Base-by-base conservation (phyloP, 2,329 filamentous ascomycete species). In the Sclerotinia subarctica region DNA sequence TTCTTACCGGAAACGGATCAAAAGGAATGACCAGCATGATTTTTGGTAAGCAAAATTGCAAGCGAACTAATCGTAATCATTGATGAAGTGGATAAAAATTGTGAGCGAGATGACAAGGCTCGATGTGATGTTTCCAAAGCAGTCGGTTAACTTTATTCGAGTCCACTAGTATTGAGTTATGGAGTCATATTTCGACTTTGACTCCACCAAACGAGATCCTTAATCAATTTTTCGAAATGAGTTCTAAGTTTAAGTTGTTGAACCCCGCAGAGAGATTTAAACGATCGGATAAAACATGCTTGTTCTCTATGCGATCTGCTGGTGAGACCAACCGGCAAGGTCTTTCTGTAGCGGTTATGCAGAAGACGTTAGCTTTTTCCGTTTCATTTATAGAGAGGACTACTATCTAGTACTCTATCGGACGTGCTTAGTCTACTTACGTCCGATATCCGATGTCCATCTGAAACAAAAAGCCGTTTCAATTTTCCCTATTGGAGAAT, bases 141-240 rank as follows among this genome's bases (percentile, higher is more conserved):
- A 62, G 29, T 38, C 46, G 59, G 7, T 51, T 51, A 51, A 38
- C 59, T 51, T 51, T 38, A 62, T 62, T 62, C 5, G 59, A 62
- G 46, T 62, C 15, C 58, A 62, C 46, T 51, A 51, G 29, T 38
- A 5, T 35, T 7, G 58, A 60, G 32, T 49, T 35, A 49, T 60
- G 44, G 58, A 47, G 44, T 17, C 11, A 49, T 15, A 35, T 35
- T n/a, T n/a, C 32, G 19, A 47, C n/a, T 60, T 60, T 24, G 42
- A 24, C 58, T 38, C 59, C 59, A 51, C 59, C 21, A 10, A n/a
- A 51, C 46, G 21, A 51, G 46, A 62, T 62, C 46, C 59, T 62
- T 51, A 62, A 51, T 62, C 59, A 62, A 62, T 51, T 62, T 62
- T 51, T 38, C 19, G 46, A 51, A 62, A 62, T 62, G 29, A 51